phyloP scores from a whole-genome alignment of 441 rosid genomes.

The Eruca vesicaria region DNA sequence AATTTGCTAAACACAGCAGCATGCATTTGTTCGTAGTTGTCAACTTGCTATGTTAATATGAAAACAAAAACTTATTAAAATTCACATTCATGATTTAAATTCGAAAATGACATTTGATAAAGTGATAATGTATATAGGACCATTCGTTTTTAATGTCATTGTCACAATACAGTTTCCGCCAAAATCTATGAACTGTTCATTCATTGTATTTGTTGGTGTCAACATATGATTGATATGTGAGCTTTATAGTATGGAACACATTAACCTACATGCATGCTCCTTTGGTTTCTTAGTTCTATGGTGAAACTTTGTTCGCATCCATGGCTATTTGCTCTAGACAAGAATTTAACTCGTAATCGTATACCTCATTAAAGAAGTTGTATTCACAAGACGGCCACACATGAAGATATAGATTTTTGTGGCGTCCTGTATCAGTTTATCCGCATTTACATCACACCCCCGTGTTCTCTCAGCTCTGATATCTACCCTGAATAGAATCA shows the following conservation, averaged over 20 bases:
- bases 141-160: not conserved
- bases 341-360: not conserved
- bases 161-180: not conserved
- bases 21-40: not conserved
- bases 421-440: too few species aligned
- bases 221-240: not conserved
- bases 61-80: not conserved
- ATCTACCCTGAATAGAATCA: not conserved
- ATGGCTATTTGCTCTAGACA: not conserved
- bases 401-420: too few species aligned
- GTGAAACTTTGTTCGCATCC: not conserved
- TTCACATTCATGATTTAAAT: not conserved
- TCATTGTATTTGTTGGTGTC: not conserved
- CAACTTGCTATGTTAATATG: not conserved
- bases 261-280: not conserved
- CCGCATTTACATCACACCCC: not conserved
- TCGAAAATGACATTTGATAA: slow-evolving; percentile 3
- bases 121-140: not conserved
- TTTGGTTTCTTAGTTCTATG: not conserved
- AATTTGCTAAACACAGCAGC: not conserved
- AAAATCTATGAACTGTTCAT: not conserved
- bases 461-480: not conserved
- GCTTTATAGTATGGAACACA: not conserved
- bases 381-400: not conserved
- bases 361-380: not conserved